phyloP scores from a whole-genome alignment of 495 filamentous ascomycete species.

The Bathelium albidoporum region DNA sequence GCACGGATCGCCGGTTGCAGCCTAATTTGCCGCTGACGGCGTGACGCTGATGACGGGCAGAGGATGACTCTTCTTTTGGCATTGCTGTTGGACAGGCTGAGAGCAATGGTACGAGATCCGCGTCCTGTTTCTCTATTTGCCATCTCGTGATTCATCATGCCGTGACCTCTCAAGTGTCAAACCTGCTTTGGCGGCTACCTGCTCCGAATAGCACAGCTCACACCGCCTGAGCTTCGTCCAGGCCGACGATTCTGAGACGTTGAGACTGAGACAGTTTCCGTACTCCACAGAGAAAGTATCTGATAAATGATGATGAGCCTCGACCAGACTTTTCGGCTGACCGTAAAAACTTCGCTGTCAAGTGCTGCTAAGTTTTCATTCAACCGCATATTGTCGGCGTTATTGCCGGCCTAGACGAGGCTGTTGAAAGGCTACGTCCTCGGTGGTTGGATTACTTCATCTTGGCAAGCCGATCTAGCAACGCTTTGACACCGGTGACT shows the following conservation, averaged over 20 bases:
- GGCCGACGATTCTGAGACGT: too few relatives aligned
- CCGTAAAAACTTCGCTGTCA: not conserved
- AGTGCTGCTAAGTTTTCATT: not conserved
- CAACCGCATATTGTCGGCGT: not conserved
- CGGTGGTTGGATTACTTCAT: not conserved
- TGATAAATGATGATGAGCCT: too few relatives aligned
- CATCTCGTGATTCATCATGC: not conserved
- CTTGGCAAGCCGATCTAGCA: not conserved
- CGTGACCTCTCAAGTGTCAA: not conserved
- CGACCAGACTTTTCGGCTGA: not conserved
- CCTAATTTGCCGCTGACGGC: conserved; percentile 5
- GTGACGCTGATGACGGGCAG: not conserved
- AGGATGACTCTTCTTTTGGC: not conserved
- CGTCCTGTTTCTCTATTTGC: not conserved
- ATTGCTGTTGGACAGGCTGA: not conserved
- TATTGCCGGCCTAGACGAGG: not conserved
- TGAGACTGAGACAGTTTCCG: too few relatives aligned
- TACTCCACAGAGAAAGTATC: too few relatives aligned
- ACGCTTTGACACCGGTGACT: not conserved
- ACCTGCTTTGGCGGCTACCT: not conserved
- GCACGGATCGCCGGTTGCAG: conserved; percentile 5
- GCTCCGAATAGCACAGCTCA: not conserved
- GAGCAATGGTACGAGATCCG: not conserved
- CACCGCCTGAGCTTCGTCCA: not conserved
- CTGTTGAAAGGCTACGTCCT: not conserved